Base-by-base conservation (phyloP, 352 stramenopile species). In the Phytophthora hybrid region DNA sequence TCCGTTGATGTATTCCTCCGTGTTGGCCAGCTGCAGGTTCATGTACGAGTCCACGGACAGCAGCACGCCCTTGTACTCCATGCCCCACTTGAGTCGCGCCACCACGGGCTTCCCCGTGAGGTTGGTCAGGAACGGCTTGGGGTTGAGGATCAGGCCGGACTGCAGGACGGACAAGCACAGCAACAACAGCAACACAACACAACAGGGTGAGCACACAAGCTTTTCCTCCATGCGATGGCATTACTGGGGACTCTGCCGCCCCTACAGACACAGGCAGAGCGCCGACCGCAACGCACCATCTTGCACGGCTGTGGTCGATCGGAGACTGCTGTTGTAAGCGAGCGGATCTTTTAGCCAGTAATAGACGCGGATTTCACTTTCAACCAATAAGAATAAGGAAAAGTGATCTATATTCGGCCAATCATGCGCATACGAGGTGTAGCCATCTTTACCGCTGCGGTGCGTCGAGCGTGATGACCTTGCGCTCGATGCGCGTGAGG, bases 41-140 rank as follows among this genome's bases (percentile, higher is more conserved):
- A 99, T 99, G 89, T 99, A 99, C 56, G 93, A 98, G 89, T 99
- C 98, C 18, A 98, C 93, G 4, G 94, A 98, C 46, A 98, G 80
- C 62, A 97, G 85, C 39, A 95, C 77, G 67, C 93, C 98, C 81
- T 99, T 98, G 85, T 99, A 99, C 85, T 99, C 98, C 94, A 99
- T 99, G 34, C 98, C 98, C 98, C 98, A 99, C 87, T 99, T 99
- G 62, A 99, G 91, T 69, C 98, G 98, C 59, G 99, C 97, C 72
- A 98, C 90, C 41, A 99, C 96, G 19, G 84, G 71, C 78, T 99
- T 99, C 32, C 98, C 98, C 18, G 93, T 98, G 54, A 99, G 89
- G 49, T 96, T 93, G 37, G 90, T 94, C 69, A 99, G 88, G 81
- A 98, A 99, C 52, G 96, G 96, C 86, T 99, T 99, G 5, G 96